Conservation (phyloP, 1,139 yeast genomes). For the Hansenula lynferdii region DNA sequence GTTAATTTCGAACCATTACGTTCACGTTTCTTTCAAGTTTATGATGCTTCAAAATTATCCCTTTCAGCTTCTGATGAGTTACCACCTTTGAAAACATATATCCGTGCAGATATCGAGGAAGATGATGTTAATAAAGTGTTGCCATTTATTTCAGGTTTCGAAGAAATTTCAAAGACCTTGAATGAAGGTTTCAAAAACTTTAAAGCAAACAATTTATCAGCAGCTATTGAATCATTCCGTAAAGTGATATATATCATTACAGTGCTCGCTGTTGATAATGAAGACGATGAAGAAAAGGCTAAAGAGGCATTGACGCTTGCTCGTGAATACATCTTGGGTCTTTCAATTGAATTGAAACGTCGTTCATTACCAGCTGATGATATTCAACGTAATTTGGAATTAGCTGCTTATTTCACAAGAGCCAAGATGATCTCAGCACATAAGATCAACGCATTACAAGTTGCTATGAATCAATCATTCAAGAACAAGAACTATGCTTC, state of each 20-base stretch:
- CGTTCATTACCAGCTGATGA: conserved; percentile 70
- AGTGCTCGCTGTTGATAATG: conserved; percentile 64
- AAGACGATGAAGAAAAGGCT: conserved; percentile 75
- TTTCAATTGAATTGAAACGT: conserved; percentile 85
- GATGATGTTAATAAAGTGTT: conserved; percentile 43
- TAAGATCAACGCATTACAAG: conserved; percentile 82
- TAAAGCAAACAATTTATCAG: conserved; percentile 76
- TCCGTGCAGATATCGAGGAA: conserved; percentile 63
- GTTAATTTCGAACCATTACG: conserved; percentile 85
- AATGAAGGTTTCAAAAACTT: conserved; percentile 78
- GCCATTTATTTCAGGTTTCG: conserved; percentile 76
- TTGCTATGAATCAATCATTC: conserved; percentile 92
- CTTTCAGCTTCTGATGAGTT: conserved; percentile 71
- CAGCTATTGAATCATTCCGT: conserved; percentile 77
- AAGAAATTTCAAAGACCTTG: conserved; percentile 58
- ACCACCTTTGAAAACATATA: conserved; percentile 63
- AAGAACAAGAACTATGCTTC: conserved; percentile 82
- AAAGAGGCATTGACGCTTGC: conserved; percentile 67
- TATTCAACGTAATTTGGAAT: conserved; percentile 80
- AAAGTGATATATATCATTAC: conserved; percentile 72
- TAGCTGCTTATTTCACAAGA: conserved; percentile 93
- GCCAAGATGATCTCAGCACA: conserved; percentile 81
- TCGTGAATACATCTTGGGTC: conserved; percentile 87
- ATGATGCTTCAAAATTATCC: conserved; percentile 71
- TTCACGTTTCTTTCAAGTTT: conserved; percentile 75